Evolutionary conservation across 1,139 yeast species (phyloP).

Genomic region (Saccharomyces uvarum): DNA sequence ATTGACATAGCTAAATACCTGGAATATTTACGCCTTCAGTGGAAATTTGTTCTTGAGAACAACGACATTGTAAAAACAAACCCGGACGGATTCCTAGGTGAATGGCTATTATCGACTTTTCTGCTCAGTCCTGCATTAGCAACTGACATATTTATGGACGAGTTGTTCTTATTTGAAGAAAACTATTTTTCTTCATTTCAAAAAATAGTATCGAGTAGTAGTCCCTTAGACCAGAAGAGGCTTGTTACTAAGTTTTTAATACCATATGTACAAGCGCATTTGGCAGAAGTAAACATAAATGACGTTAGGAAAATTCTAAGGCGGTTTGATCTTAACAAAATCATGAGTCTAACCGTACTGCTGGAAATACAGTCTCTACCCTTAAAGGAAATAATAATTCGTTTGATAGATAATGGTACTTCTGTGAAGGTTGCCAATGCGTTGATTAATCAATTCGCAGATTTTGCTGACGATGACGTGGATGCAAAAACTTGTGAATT

Average conservation of each 20-base stretch:
- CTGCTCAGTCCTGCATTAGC: conserved; percentile 30
- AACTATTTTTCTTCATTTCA: conserved; percentile 13
- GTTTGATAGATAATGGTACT: conserved; percentile 12
- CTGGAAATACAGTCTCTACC: conserved; percentile 16
- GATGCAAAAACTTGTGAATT: conserved; percentile 20
- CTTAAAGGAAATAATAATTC: conserved; percentile 22
- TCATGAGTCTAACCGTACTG: conserved; percentile 13
- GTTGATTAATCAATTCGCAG: conserved; percentile 13
- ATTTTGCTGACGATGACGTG: conserved; percentile 6
- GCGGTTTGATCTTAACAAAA: conserved; percentile 1
- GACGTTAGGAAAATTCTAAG: conserved; percentile 16
- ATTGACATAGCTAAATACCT: conserved; percentile 25
- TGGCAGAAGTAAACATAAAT: conserved; percentile 11
- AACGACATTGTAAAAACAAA: neutral
- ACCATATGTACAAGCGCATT: conserved; percentile 21
- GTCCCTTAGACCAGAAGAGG: conserved; percentile 19
- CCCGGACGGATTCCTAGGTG: conserved; percentile 5
- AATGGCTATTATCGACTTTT: conserved; percentile 22
- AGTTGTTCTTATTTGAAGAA: conserved; percentile 15
- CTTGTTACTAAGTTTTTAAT: conserved; percentile 22
- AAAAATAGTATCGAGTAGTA: conserved; percentile 11
- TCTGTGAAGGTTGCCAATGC: conserved; percentile 12
- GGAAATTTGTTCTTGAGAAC: conserved; percentile 17
- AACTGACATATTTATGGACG: conserved; percentile 18
- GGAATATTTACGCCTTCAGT: conserved; percentile 22